Base-by-base conservation (phyloP, 2,329 filamentous ascomycete species). In the Ophiosphaerella korrae region DNA sequence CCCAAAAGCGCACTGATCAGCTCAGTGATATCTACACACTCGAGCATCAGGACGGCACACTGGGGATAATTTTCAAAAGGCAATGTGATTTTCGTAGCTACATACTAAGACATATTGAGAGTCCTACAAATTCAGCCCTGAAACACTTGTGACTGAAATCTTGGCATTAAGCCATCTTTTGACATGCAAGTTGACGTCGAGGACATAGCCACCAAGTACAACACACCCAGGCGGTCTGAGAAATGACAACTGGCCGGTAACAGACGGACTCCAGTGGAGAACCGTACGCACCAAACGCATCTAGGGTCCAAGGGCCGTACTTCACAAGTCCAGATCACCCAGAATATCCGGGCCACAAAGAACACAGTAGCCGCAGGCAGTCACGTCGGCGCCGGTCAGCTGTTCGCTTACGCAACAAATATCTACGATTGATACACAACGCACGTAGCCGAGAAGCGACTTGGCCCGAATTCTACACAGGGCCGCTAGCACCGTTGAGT, bases 391-490 rank as follows among this genome's bases (percentile, higher is more conserved):
- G 26, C 26, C 11, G 11, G 26, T 29, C 26, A 29, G 26, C 3
- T 29, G 26, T 29, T 11, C 26, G 26, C 11, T 65, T 62, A 62
- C 57, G 55, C 57, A 62, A 63, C 49, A 47, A 47, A 12, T 48
- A 58, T 43, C 38, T 55, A 58, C 57, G 36, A 56, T 33, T 43
- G 26, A 36, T 48, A 48, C 18, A 12, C 38, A 50, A 62, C 55
- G 60, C 60, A 59, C 26, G 47, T 45, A 50, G 59, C 62, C 59
- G 60, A 61, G 50, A 53, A 45, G 39, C 37, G 52, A 48, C 32
- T 50, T 26, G 11, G 45, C 26, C 18, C 31, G 48, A 36, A 4
- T 42, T 48, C 42, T 39, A 38, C 42, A 48, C 44, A 48, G 7
- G 26, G 7, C 26, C 26, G 26, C 61, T 49, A 43, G 40, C 56